These are phyloP conservation scores for Babesia ovata DNA, from an alignment of 169 alveolate species.

Conservation along the genomic window DNA sequence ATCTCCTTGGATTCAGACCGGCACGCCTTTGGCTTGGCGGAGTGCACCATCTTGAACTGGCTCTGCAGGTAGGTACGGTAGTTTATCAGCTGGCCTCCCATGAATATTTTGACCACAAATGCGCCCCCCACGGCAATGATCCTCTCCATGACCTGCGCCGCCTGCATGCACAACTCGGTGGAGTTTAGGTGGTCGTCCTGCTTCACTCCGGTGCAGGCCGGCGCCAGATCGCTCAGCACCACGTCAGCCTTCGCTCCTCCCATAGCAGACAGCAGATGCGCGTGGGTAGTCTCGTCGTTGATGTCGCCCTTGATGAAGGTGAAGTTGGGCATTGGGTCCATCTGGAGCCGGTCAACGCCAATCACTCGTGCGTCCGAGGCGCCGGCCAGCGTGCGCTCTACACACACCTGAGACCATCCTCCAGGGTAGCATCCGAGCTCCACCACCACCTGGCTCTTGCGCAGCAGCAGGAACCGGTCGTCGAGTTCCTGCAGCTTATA, in stretches of 20 bases:
- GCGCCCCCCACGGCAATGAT: slow-evolving; percentile 77
- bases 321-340: slow-evolving; percentile 71
- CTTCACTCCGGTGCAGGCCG: slow-evolving; percentile 76
- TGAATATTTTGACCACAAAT: slow-evolving; percentile 77
- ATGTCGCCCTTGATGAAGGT: slow-evolving; percentile 78
- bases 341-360: slow-evolving; percentile 64
- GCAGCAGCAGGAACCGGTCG: slow-evolving; percentile 70
- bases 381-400: slow-evolving; percentile 70
- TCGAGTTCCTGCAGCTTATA: slow-evolving; percentile 77
- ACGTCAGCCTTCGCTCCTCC: slow-evolving; percentile 73
- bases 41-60: slow-evolving; percentile 68
- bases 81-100: slow-evolving; percentile 78
- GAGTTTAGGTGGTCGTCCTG: slow-evolving; percentile 80
- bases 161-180: slow-evolving; percentile 76
- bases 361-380: slow-evolving; percentile 61
- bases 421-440: slow-evolving; percentile 83
- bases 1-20: slow-evolving; percentile 75
- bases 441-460: slow-evolving; percentile 74
- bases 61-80: slow-evolving; percentile 74
- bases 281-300: slow-evolving; percentile 70
- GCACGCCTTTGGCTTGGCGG: slow-evolving; percentile 78
- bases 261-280: slow-evolving; percentile 54
- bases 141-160: slow-evolving; percentile 75
- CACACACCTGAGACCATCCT: slow-evolving; percentile 80
- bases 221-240: slow-evolving; percentile 77